Base-by-base conservation (phyloP, 2,329 filamentous ascomycete genomes). In the Zymoseptoria passerinii region DNA sequence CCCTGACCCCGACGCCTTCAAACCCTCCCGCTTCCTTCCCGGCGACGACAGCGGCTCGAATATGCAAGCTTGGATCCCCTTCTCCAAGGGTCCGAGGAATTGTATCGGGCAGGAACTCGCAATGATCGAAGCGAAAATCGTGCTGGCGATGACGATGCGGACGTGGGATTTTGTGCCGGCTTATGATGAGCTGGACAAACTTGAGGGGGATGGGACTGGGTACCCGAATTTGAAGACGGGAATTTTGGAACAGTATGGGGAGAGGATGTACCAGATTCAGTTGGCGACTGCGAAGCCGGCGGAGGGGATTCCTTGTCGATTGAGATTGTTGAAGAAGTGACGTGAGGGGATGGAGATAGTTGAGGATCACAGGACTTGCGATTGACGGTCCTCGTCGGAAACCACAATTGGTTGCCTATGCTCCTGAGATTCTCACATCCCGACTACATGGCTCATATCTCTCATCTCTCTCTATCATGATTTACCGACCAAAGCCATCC, bases 81-180 rank as follows among this genome's bases (percentile, higher is more conserved):
- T 85, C 66, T 80, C 81, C 63, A 74, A 77, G 57, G 82, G 83
- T 0, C 74, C 77, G 1, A 69, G 82, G 10, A 80, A 78, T 54
- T 86, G 82, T 48, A 76, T 84, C n/a, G 82, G 81, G 1, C 80
- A 83, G 67, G 78, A 80, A 61, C 72, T 84, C 50, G 81, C 78
- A 0, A 76, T 78, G 69, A 71, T 81, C 16, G 81, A 84, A 68
- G 65, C 80, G 20, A 77, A 77, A 61, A 71, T 80, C 59, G 73
- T 80, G 6, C 68, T 84, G 28, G 77, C 78, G 2, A 76, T 81
- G 67, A 77, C 77, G 0, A 66, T 78, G 10, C 67, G 80, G 53
- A 76, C 77, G 18, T 80, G 82, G 52, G 78, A 82, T 40, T 76
- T 84, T 58, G 67, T 72, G 54, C 67, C 70, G 2, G 67, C 66